These are phyloP conservation scores for Eragrostis curvula DNA, from an alignment of 176 grass and related monocot genomes.

Conservation along the genomic window DNA sequence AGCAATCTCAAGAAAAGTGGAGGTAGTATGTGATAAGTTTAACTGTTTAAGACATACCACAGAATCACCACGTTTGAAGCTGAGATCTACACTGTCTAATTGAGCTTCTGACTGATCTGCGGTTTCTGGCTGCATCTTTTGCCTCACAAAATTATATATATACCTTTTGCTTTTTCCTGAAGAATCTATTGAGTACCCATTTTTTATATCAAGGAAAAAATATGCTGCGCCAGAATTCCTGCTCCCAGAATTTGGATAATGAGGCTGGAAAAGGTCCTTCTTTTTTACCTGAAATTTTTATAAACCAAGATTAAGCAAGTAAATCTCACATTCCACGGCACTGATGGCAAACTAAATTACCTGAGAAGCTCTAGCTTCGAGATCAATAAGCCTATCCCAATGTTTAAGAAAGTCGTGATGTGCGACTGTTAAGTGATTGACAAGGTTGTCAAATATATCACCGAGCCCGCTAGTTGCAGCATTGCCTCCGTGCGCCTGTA, in stretches of 20 bases:
- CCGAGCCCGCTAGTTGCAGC: slow-evolving; percentile 79
- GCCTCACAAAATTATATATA: slow-evolving; percentile 77
- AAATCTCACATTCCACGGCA: slow-evolving; percentile 3
- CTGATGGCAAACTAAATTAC: slow-evolving; percentile 55
- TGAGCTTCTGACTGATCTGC: slow-evolving; percentile 33
- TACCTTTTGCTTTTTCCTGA: slow-evolving; percentile 75
- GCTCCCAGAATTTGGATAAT: slow-evolving; percentile 41
- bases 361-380: slow-evolving; percentile 87
- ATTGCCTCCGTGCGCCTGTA: slow-evolving; percentile 88
- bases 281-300: slow-evolving; percentile 73
- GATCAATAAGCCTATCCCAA: slow-evolving; percentile 86
- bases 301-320: slow-evolving; percentile 27
- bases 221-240: slow-evolving; percentile 37
- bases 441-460: slow-evolving; percentile 73
- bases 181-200: slow-evolving; percentile 55
- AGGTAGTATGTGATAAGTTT: slow-evolving; percentile 16
- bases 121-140: slow-evolving; percentile 53
- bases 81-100: slow-evolving; percentile 61
- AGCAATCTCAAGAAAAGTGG: not conserved
- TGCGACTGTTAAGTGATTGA: slow-evolving; percentile 70
- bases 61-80: slow-evolving; percentile 74
- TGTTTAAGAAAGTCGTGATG: slow-evolving; percentile 90
- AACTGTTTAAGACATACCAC: slow-evolving; percentile 72
- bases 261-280: slow-evolving; percentile 62
- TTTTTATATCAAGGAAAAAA: slow-evolving; percentile 69